Base-by-base conservation (phyloP, 352 stramenopile genomes). In the Pythium aphanidermatum region DNA sequence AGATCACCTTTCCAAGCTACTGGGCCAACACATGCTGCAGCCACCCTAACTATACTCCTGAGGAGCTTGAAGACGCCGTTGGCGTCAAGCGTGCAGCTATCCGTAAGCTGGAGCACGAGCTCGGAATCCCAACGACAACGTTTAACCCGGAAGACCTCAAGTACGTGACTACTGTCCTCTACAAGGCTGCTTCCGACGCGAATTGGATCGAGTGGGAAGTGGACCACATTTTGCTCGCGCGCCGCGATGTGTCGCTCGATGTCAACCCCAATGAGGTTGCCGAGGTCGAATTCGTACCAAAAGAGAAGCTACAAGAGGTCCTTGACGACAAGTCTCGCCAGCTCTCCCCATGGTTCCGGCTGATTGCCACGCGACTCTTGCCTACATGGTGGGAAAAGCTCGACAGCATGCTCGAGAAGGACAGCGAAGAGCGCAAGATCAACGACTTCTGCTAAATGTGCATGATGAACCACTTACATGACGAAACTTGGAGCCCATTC, bases 1-100 rank as follows among this genome's bases (percentile, higher is more conserved):
- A 99, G 72, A 99, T 99, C 68, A 99, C 96, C 20, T 99, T 99
- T 66, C 96, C 97, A 12, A 83, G 88, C 60, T 96, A 97, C 26
- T 99, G 97, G 97, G 98, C 97, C 13, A 99, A 99, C 68, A 99
- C 97, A 12, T 99, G 97, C 66, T 99, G 97, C 74, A 89, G 81
- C 50, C 97, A 99, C 73, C 97, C 96, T 13, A 71, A 99, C 33
- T 95, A 96, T 62, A 84, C 79, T 0, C 82, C 95, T 64, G 78
- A 82, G 6, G 97, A 98, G 45, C 58, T 91, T 17, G 72, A 92
- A 55, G 74, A 87, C 35, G 57, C 69, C 30, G 23, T 90, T 11
- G 86, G 86, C 14, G 83, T 96, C 28, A 96, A 96, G 67, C 69
- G 80, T 46, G 97, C 97, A 2, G 97, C 96, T 5, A 91, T 99